Evolutionary conservation across 1,139 yeast genomes (phyloP).

Genomic region (Hemisphaericaspora xylanilytica): DNA sequence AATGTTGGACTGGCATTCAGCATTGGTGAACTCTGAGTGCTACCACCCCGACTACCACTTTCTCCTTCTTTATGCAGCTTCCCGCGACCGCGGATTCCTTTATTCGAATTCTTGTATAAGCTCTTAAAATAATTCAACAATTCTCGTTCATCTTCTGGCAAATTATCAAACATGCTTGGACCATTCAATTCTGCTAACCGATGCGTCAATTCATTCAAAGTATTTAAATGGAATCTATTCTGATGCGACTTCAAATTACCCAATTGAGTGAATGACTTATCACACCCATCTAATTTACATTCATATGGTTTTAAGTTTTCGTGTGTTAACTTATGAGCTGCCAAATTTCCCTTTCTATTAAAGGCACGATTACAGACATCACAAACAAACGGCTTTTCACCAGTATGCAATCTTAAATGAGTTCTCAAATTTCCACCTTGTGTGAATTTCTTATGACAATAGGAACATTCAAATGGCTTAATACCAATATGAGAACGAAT

Average conservation of each 20-base stretch:
- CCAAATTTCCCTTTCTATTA: conserved; percentile 86
- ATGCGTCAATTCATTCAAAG: conserved; percentile 63
- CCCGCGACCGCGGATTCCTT: conserved; percentile 91
- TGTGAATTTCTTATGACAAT: conserved; percentile 78
- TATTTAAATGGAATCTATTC: conserved; percentile 76
- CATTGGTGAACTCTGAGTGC: conserved; percentile 2
- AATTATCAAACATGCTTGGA: conserved; percentile 38
- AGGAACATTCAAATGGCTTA: conserved; percentile 76
- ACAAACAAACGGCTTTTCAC: conserved; percentile 84
- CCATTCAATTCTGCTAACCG: conserved; percentile 58
- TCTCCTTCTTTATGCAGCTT: conserved; percentile 32
- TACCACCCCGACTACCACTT: not conserved
- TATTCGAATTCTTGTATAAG: conserved; percentile 80
- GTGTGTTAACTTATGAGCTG: conserved; percentile 83
- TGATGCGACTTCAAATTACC: conserved; percentile 95
- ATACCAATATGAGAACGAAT: conserved; percentile 74
- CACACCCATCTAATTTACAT: conserved; percentile 80
- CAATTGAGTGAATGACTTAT: conserved; percentile 82
- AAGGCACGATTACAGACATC: conserved; percentile 70
- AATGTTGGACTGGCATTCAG: conserved; percentile 3
- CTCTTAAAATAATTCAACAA: conserved; percentile 74
- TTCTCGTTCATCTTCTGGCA: conserved; percentile 65
- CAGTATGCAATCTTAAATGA: conserved; percentile 85
- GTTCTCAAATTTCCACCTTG: conserved; percentile 92
- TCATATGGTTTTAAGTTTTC: conserved; percentile 73